Evolutionary conservation across 2,329 filamentous ascomycete species (phyloP).

Genomic region (Phoma sp.): DNA sequence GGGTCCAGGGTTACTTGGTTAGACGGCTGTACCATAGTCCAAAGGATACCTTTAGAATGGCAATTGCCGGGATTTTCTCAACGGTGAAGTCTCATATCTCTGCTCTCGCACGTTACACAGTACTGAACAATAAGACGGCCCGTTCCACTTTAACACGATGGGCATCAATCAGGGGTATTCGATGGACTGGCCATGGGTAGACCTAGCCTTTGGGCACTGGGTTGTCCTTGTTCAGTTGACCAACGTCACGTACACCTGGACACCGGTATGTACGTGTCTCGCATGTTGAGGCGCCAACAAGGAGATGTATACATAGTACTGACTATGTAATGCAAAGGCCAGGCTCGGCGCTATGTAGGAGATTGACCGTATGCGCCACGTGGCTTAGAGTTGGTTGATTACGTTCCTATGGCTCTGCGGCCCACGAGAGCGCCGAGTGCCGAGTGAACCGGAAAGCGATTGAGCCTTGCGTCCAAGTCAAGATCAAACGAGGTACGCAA

Average conservation of each 20-base stretch:
- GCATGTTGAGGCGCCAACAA: background rate
- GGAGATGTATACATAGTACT: background rate
- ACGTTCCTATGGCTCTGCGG: constrained; percentile 10
- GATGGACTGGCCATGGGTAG: background rate
- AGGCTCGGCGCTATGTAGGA: background rate
- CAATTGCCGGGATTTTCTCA: constrained; percentile 4
- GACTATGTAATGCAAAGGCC: background rate
- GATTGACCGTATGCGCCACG: constrained; percentile 13
- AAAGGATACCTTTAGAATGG: background rate
- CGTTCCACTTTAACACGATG: constrained; percentile 3
- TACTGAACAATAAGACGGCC: background rate
- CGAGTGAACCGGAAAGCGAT: constrained; percentile 10
- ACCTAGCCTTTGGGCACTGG: constrained; percentile 2
- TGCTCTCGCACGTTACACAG: background rate
- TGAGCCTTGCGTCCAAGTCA: constrained; percentile 7
- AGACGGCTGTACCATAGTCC: background rate
- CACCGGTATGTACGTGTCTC: background rate
- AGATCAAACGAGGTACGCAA: constrained; percentile 9
- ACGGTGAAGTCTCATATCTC: background rate
- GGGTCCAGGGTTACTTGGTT: background rate
- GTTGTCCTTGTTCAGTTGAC: background rate
- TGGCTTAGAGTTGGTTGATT: constrained; percentile 5
- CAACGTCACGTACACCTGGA: background rate
- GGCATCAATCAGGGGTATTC: constrained; percentile 1
- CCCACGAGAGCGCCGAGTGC: constrained; percentile 18